Evolutionary conservation across 2,329 filamentous ascomycete genomes (phyloP), one percentile per base, ranked within the genome.

Genomic region (Colletotrichum plurivorum): DNA sequence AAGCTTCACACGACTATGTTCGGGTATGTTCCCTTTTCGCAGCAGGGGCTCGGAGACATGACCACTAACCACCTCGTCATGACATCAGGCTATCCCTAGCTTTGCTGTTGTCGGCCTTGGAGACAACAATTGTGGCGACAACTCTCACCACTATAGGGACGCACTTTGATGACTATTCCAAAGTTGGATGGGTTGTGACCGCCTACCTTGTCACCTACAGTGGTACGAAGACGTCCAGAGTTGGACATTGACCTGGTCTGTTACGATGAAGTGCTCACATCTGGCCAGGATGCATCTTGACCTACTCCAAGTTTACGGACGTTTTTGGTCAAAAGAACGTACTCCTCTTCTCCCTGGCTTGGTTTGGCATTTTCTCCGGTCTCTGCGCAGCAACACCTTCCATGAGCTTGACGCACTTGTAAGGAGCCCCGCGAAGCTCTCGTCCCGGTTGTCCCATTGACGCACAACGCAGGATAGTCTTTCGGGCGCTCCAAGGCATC

Each of bases 401-500:
- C 5, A 51, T 59, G 45, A 59, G 39, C 27, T 39, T 59, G 56
- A 59, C 56, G 12, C 56, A 59, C 16, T 4, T 59, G 56, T 59
- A 49, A 49, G 10, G 43, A 31, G 27, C 27, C n/a, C 12, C 18
- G 1, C n/a, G 1, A 4, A 13, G 6, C 0, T 31, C 27, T 31
- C 3, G 9, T 31, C n/a, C 27, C 9, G 9, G 27, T 31, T 31
- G 27, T 31, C 27, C 9, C 6, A 31, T 8, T 31, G 1, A n/a
- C 15, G 15, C 15, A 16, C 7, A 52, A 43, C 8, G 39, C 56
- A 59, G 56, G 10, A 85, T 86, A 54, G 68, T 83, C 7, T 82
- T 83, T 8, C 77, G 83, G 45, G 81, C 78, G 15, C 77, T 84
- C 39, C 78, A 78, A 65, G 83, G 83, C 20, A 71, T 80, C 22